Conservation (phyloP, 257 asterid species). For the Solanum paucissectum region DNA sequence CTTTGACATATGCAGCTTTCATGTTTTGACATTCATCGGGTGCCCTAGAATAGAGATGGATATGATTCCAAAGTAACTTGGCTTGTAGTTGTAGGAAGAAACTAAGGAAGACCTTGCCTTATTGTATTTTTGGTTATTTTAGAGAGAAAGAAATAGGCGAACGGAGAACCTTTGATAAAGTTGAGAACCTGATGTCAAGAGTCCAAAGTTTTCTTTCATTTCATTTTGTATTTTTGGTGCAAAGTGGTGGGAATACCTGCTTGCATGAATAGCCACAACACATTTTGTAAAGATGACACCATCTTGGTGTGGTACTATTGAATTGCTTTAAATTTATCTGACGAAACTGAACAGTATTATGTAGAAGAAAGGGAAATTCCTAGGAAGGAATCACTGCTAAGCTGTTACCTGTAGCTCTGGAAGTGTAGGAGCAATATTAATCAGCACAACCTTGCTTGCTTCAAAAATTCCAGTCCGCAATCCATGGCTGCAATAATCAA, state of each 20-base stretch:
- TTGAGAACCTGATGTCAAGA: not conserved
- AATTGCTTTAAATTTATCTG: not conserved
- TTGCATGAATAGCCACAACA: not conserved
- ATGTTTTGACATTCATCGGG: not conserved
- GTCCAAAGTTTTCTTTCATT: not conserved
- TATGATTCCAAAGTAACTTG: not conserved
- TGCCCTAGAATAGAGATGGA: not conserved
- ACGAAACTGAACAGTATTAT: not conserved
- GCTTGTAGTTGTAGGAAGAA: not conserved
- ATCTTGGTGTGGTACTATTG: not conserved
- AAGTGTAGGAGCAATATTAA: conserved; percentile 83
- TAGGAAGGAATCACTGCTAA: not conserved
- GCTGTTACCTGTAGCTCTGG: conserved; percentile 82
- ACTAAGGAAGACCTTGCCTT: not conserved
- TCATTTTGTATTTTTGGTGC: not conserved
- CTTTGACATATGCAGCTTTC: not conserved
- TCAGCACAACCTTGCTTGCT: conserved; percentile 85
- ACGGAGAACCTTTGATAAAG: not conserved
- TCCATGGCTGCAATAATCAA: conserved; percentile 61
- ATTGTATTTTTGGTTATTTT: not conserved
- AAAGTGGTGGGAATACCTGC: not conserved
- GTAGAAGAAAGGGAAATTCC: not conserved
- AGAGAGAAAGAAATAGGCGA: not conserved
- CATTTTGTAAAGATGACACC: not conserved
- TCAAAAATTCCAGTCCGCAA: conserved; percentile 92